phyloP scores from a whole-genome alignment of 148 eudicot species.

The Pharnaceum exiguum region DNA sequence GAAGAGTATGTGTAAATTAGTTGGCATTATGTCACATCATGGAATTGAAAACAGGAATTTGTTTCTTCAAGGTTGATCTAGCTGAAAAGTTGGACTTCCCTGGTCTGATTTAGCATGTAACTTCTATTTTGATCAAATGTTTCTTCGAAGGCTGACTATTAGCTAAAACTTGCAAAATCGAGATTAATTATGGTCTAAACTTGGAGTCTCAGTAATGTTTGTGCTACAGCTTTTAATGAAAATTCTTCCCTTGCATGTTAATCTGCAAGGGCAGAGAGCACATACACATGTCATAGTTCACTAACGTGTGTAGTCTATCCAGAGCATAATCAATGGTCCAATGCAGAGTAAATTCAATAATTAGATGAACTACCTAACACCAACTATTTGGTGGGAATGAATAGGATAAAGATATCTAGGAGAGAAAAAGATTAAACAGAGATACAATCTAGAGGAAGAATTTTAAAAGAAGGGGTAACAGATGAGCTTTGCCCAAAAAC shows the following conservation, averaged over 20 bases:
- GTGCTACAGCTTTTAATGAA: neutral
- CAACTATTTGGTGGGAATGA: no score
- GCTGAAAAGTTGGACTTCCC: slow-evolving; percentile 4
- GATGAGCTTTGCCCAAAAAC: no score
- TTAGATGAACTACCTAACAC: no score
- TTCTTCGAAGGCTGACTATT: slow-evolving; percentile 11
- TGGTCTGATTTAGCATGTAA: slow-evolving; percentile 13
- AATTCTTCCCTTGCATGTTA: slow-evolving; percentile 1
- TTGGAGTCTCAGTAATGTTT: slow-evolving; percentile 21
- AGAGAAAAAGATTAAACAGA: no score
- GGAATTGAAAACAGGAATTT: slow-evolving; percentile 6
- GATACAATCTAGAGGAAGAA: no score
- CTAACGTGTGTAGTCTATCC: neutral
- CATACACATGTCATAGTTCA: neutral
- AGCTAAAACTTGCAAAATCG: slow-evolving; percentile 7
- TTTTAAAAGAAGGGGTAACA: no score
- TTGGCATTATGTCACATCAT: slow-evolving; percentile 20
- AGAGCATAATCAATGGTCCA: neutral
- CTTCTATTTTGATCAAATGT: slow-evolving; percentile 12
- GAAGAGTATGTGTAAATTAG: slow-evolving; percentile 11
- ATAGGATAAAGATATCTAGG: no score
- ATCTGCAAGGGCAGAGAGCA: neutral
- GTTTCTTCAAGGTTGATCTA: slow-evolving; percentile 18
- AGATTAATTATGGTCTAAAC: slow-evolving; percentile 4
- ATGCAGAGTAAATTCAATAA: neutral